Conservation (phyloP, 2,329 filamentous ascomycete species). For the Catunica adiposa region DNA sequence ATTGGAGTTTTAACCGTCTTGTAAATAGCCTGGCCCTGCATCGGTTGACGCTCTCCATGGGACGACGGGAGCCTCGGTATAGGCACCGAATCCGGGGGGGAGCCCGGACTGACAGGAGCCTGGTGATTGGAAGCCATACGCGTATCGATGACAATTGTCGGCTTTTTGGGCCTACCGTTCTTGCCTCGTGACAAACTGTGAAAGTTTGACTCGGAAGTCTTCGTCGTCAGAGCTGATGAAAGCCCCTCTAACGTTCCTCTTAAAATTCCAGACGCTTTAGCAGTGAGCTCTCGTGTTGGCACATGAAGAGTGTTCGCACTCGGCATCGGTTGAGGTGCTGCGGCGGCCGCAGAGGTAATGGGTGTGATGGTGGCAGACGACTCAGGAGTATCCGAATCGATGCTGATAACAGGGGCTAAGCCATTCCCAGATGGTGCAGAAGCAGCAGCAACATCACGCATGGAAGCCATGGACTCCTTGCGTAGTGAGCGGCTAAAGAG, state of each 20-base stretch:
- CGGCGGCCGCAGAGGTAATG: not conserved
- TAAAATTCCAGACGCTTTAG: conserved; percentile 7
- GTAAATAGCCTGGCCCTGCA: conserved; percentile 17
- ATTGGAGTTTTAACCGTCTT: conserved; percentile 17
- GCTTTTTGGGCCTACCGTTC: conserved; percentile 5
- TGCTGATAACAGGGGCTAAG: not conserved
- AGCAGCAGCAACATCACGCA: not conserved
- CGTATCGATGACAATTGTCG: conserved; percentile 14
- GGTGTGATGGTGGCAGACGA: not conserved
- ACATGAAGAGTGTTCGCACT: not conserved
- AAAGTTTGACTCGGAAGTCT: conserved; percentile 3
- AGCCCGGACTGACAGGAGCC: conserved; percentile 5
- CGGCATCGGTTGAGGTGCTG: not conserved
- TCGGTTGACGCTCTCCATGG: conserved; percentile 3
- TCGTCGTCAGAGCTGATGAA: conserved; percentile 15
- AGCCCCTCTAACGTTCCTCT: conserved; percentile 31
- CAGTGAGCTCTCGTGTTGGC: conserved; percentile 3
- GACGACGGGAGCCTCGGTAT: conserved; percentile 11
- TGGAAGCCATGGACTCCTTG: conserved; percentile 1
- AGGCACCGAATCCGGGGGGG: conserved; percentile 8
- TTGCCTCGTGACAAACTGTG: conserved; percentile 12
- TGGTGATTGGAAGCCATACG: conserved; percentile 1
- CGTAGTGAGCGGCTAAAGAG: conserved; percentile 30
- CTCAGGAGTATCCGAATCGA: not conserved
- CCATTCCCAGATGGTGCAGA: not conserved